These are phyloP conservation scores for Cystofilobasidium bisporidii DNA, from an alignment of 768 basidiomycete genomes.

Conservation along the genomic window DNA sequence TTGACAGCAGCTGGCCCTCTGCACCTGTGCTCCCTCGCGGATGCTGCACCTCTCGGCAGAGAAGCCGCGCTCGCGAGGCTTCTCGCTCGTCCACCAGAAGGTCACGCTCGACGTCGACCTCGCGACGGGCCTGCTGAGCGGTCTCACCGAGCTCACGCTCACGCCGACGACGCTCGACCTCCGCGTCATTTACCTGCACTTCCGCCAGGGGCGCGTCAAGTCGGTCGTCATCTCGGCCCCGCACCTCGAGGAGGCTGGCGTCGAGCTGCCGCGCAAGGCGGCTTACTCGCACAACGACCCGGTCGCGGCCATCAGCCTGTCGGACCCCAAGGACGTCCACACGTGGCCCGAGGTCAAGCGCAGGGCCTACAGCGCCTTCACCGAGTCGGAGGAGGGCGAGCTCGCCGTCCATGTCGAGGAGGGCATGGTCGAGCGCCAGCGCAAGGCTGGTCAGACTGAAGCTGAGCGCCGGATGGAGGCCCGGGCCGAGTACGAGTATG, in stretches of 20 bases:
- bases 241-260: constrained; percentile 32
- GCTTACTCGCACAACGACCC: constrained; percentile 74
- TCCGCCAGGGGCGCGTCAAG: constrained; percentile 70
- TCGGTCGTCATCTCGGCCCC: constrained; percentile 26
- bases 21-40: not conserved
- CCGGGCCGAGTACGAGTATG: not conserved
- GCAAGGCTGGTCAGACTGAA: not conserved
- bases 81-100: constrained; percentile 59
- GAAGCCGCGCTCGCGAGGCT: constrained; percentile 23
- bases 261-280: constrained; percentile 55
- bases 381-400: constrained; percentile 90
- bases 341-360: constrained; percentile 88
- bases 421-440: constrained; percentile 35
- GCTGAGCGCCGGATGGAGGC: not conserved
- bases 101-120: constrained; percentile 83
- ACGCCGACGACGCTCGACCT: constrained; percentile 69
- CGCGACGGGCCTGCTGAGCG: constrained; percentile 78
- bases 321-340: constrained; percentile 56
- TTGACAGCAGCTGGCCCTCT: no score
- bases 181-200: constrained; percentile 75
- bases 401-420: constrained; percentile 68
- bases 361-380: constrained; percentile 75
- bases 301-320: constrained; percentile 55
- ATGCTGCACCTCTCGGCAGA: constrained; percentile 11
- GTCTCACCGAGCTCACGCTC: constrained; percentile 86